Base-by-base conservation (phyloP, 2,329 filamentous ascomycete species). In the Colletotrichum spaethianum region DNA sequence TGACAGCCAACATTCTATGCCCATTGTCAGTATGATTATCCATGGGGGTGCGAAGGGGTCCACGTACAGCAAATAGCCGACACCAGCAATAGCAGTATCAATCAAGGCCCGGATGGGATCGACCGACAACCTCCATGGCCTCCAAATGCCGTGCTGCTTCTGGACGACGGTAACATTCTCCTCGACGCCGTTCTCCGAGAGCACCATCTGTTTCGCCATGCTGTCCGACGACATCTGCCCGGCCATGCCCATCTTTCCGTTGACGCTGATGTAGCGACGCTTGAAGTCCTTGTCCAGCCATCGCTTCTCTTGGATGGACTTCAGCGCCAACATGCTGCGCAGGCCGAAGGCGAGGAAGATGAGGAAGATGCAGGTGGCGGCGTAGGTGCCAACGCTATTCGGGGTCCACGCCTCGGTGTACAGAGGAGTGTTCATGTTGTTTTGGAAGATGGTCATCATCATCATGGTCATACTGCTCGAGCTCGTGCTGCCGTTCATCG, bases 311-410 rank as follows among this genome's bases (percentile, higher is more conserved):
- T 84, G 88, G 82, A 85, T 90, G 83, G 83, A 90, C 80, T 94
- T 94, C 77, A 89, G 85, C 3, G 95, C 95, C 62, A 96, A 84
- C 20, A 98, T 86, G 26, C 86, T 83, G 63, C 95, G 93, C 78
- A 92, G 91, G 68, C 93, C 78, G 73, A 92, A 86, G 72, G 91
- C 92, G 63, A 98, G 91, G 55, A 93, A 76, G 79, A 98, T 91
- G 71, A 98, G 88, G 83, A 98, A 98, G 81, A 98, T 93, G 85
- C 96, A 97, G 36, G 94, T 97, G 67, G 91, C 96, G 1, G 94
- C 94, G 82, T 98, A 98, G 72, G 88, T 84, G 76, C 92, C 94
- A 7, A 87, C 84, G 44, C 84, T 91, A 36, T 79, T 83, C 6
- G 96, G 96, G 2, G 93, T 93, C 94, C 95, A 98, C 63, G 86